Evolutionary conservation across 495 filamentous ascomycete genomes (phyloP), one percentile per base, ranked within the genome.

Genomic region (Hypoxylon lienhwacheense): DNA sequence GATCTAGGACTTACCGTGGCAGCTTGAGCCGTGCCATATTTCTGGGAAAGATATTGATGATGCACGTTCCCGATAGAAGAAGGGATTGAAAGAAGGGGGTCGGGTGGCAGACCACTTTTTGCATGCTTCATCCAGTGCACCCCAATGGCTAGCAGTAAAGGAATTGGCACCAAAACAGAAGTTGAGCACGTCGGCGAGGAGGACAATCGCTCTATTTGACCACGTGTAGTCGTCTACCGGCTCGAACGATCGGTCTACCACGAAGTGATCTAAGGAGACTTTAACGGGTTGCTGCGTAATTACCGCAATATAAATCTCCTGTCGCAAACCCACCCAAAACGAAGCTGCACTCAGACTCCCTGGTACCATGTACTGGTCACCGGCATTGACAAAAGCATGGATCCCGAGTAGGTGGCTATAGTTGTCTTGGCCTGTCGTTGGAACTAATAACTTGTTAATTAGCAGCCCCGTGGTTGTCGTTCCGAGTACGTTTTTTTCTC

Each of bases 291-390:
- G 64, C 22, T 76, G 70, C 5, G 72, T 77, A n/a, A 77, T 75
- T 45, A 81, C 78, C 4, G 79, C 79, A 15, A 67, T 67, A 59
- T 80, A 81, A 28, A 83, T 81, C 51, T 81, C 78, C 49, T 82
- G 80, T 10, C 80, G 73, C 10, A 83, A 70, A 6, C 76, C 77
- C 22, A 83, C 77, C 78, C 79, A 82, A 60, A 79, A 83, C 1
- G 77, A 72, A 2, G 79, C 78, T 7, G 75, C 73, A 14, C 69
- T 64, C 1, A 83, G 56, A 24, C 72, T 76, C 3, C 72, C 71
- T 0, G 65, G 58, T 1, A 60, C 58, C 35, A 75, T 70, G 26
- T 64, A 69, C 1, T 63, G 63, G 25, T 71, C 65, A 17, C 66
- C 69, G 5, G 68, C 73, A 19, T 63, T 66, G 46, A 77, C 73